These are phyloP conservation scores for Cladosporium sp. DNA, from an alignment of 2,329 filamentous ascomycete genomes.

Conservation along the genomic window DNA sequence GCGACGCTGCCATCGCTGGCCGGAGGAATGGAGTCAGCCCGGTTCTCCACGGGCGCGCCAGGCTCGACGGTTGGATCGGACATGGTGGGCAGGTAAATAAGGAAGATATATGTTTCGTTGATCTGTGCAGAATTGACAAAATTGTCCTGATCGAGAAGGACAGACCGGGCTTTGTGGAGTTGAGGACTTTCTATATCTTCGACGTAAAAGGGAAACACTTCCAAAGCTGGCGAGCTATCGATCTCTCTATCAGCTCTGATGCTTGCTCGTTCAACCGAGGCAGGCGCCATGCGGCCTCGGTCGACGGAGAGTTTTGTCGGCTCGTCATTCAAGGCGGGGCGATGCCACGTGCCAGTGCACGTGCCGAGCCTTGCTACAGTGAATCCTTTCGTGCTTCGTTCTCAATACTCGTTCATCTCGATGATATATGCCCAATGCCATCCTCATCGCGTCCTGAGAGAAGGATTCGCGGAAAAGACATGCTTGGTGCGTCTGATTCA, in stretches of 20 bases:
- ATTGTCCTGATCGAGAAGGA: not conserved
- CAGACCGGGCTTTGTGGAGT: too few species aligned
- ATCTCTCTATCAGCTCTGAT: not conserved
- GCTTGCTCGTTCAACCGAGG: too few species aligned
- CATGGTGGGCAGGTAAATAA: conserved; percentile 23
- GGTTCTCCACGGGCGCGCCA: conserved; percentile 33
- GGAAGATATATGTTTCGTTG: not conserved
- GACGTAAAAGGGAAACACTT: not conserved
- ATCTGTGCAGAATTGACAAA: not conserved
- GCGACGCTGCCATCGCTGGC: conserved; percentile 29
- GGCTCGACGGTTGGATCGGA: conserved; percentile 35
- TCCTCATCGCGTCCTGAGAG: too few species aligned
- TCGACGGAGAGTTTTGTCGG: too few species aligned
- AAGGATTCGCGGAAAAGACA: too few species aligned
- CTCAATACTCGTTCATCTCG: too few species aligned
- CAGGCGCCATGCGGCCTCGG: not conserved
- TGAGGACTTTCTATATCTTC: not conserved
- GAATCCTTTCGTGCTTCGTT: too few species aligned
- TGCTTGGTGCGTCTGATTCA: too few species aligned
- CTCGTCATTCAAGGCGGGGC: too few species aligned
- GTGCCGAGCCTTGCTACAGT: too few species aligned
- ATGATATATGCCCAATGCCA: too few species aligned
- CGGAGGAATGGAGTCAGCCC: conserved; percentile 25
- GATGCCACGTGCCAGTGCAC: too few species aligned
- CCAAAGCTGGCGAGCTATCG: not conserved